Base-by-base conservation (phyloP, 1,284 basidiomycete genomes). In the Apiotrichum montevideense region DNA sequence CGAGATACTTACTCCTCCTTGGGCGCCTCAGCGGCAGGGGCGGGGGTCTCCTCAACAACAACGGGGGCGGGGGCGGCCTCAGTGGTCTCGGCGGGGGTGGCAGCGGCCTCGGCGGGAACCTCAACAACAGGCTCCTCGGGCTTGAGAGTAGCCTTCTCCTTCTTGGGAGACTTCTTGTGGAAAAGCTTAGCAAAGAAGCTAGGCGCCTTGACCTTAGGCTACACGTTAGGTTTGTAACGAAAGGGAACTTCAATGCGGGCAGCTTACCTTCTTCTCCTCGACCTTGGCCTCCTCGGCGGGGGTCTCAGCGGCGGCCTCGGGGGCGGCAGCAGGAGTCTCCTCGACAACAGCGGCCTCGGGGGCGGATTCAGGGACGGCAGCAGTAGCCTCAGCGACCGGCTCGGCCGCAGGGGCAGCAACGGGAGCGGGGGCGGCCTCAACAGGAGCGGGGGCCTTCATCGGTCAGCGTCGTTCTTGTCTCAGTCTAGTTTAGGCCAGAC, bases 1-100 rank as follows among this genome's bases (percentile, higher is more conserved):
- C 2, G 41, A 39, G 7, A 39, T 9, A 66, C 69, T 68, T 45
- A 72, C 70, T 60, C 62, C 57, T 66, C 65, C 60, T 65, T 67
- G 52, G 63, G 57, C 44, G 62, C 61, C 56, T 68, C 65, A 51
- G 59, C 61, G 29, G 52, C 39, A 29, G 51, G 57, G 37, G 52
- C 58, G 44, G 60, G 56, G 34, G 63, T 54, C 5, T 54, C 58
- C 32, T 60, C 57, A 34, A 47, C 62, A 40, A 51, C 49, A 34
- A 55, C 52, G 42, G 60, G 57, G 48, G 52, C 42, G 35, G 50
- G 52, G 35, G 53, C 53, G 40, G 48, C 51, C 57, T 62, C 59
- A 33, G 46, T 54, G 33, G 50, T 48, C 21, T 46, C 33, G 44
- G 56, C 60, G 15, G 51, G 37, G 46, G 58, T 58, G 14, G 54